Base-by-base conservation (phyloP, 257 asterid species). In the Eustoma russellianum region DNA sequence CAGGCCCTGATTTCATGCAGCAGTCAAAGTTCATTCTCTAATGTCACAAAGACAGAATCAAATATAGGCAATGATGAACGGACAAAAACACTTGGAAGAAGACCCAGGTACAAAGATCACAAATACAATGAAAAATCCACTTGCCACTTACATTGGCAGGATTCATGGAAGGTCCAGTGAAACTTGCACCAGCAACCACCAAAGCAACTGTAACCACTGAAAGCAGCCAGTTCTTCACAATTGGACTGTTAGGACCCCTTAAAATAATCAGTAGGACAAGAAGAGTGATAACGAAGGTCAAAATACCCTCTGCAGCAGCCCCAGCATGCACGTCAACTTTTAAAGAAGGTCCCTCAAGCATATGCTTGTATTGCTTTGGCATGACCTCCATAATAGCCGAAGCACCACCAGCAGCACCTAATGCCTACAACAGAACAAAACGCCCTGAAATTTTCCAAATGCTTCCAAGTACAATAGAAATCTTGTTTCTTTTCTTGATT, bases 121-220 rank as follows among this genome's bases (percentile, higher is more conserved):
- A 53, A 53, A 34, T 16, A 2, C 14, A 9, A 17, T 5, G 15
- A 0, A n/a, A 34, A 2, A 10, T 24, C 5, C 13, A 9, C 19
- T 33, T 2, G 35, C 18, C 43, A 62, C 93, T 84, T 72, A 84
- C 96, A 30, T 84, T 88, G 48, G 90, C 95, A 61, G 96, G 96
- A 74, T 88, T 88, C 96, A 84, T 82, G 56, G 96, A 88, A 67
- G 96, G 96, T 41, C 95, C 93, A 8, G 96, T 84, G 56, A 79
- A 84, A 41, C 65, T 55, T 16, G 96, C 74, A 50, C 95, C 95
- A 19, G 79, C 79, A 70, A 82, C 56, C 4, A 88, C 69, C 30
- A 88, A 55, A 10, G 82, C 38, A 5, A 88, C 81, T 47, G 90
- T 88, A 17, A 85, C 64, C 70, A 68, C 55, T 13, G 96, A 65